Conservation (phyloP, 1,284 basidiomycete genomes). For the Leucoagaricus sp. region DNA sequence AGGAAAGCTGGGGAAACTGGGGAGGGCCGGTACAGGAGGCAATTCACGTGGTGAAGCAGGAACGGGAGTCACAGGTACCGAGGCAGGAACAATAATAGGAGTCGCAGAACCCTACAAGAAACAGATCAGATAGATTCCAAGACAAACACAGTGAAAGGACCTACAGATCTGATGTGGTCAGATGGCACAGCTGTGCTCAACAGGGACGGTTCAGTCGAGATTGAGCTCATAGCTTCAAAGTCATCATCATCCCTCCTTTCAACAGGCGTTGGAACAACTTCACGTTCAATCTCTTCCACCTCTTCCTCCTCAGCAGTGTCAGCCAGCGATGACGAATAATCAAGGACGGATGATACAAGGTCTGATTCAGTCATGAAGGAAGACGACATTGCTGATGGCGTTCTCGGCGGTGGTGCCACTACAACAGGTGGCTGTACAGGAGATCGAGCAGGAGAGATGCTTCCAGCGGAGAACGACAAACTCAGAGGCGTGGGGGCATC, state of each 20-base stretch:
- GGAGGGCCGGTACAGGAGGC: slow-evolving; percentile 3
- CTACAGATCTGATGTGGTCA: slow-evolving; percentile 21
- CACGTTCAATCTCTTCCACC: slow-evolving; percentile 12
- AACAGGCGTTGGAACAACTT: slow-evolving; percentile 9
- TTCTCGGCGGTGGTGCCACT: slow-evolving; percentile 18
- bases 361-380: slow-evolving; percentile 38
- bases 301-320: slow-evolving; percentile 24
- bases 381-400: slow-evolving; percentile 32
- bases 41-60: slow-evolving; percentile 14
- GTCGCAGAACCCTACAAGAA: slow-evolving; percentile 24
- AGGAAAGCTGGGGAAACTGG: background rate
- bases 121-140: slow-evolving; percentile 1
- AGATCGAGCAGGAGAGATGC: slow-evolving; percentile 20
- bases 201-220: slow-evolving; percentile 56
- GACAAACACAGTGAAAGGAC: slow-evolving; percentile 2
- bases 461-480: slow-evolving; percentile 6
- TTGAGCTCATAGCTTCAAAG: slow-evolving; percentile 14
- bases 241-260: slow-evolving; percentile 18
- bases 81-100: slow-evolving; percentile 13
- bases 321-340: slow-evolving; percentile 30
- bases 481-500: slow-evolving; percentile 31
- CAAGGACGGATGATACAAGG: slow-evolving; percentile 36
- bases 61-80: slow-evolving; percentile 23
- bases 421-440: background rate
- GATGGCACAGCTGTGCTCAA: slow-evolving; percentile 42